Evolutionary conservation across 2,329 filamentous ascomycete genomes (phyloP), one percentile per base, ranked within the genome.

Genomic region (Fusarium luffae): DNA sequence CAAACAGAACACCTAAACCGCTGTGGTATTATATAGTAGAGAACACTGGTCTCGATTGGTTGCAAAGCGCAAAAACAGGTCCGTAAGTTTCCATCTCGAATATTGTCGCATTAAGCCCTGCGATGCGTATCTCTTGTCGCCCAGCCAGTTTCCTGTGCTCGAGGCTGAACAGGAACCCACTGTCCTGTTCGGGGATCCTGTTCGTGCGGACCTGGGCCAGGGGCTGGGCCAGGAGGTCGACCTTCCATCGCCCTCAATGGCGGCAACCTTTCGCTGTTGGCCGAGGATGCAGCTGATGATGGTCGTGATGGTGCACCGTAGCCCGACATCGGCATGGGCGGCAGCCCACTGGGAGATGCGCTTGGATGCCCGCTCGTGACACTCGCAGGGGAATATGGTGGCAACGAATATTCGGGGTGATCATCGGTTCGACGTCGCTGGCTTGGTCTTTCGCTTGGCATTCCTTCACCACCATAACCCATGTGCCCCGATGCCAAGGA

Each of bases 391-490:
- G 81, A 76, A 55, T 84, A 86, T 4, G 80, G 75, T 12, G 79
- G 75, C 34, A 79, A 78, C 6, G 79, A 73, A 34, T 80, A 82
- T 7, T 85, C 82, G 7, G 83, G 78, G 9, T 82, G 81, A 11
- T 84, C 80, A 27, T 87, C 84, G 8, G 83, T 85, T 67, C 84
- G 79, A 14, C 84, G 80, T 54, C 85, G 80, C 68, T 84, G 82
- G 21, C 80, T 73, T 9, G 85, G 80, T 54, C 83, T 80, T 63
- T 87, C 85, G 25, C 80, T 78, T 25, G 81, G 80, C 11, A 81
- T 79, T 8, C 79, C 74, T 50, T 86, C 85, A 54, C 80, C 79
- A 30, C 78, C 74, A 68, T 83, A 82, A 18, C 77, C 73, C 58
- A 77, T 73, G 21, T 73, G 67, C 48, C 75, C 71, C 25, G 76